Conservation (phyloP, 1,284 basidiomycete genomes). For the Stygiomarasmius scandens region DNA sequence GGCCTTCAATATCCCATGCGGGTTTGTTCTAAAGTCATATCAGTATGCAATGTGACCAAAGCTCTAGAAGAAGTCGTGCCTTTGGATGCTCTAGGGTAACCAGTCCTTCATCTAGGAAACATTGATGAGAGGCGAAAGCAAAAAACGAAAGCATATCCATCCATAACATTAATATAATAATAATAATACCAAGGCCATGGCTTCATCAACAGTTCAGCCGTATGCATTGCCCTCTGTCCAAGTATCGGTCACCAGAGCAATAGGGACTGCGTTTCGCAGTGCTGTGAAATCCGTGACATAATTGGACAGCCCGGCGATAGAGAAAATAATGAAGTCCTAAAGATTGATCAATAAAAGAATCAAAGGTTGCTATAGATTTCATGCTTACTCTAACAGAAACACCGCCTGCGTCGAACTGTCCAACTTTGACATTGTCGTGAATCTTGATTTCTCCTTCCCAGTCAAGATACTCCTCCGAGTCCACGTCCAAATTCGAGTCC, state of each 20-base stretch:
- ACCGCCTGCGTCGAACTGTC: slow-evolving; percentile 13
- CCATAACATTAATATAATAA: too few relatives aligned
- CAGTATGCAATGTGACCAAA: too few relatives aligned
- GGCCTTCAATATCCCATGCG: too few relatives aligned
- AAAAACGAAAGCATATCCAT: too few relatives aligned
- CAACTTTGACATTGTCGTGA: slow-evolving; percentile 6
- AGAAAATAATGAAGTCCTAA: not conserved
- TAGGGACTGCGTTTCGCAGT: slow-evolving; percentile 11
- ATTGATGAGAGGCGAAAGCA: too few relatives aligned
- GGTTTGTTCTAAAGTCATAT: too few relatives aligned
- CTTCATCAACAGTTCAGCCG: not conserved
- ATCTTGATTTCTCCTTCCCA: slow-evolving; percentile 14
- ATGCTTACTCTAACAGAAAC: slow-evolving; percentile 8
- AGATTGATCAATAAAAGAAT: not conserved
- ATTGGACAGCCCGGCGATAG: not conserved
- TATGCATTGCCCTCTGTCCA: slow-evolving; percentile 7
- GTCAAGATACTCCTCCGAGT: slow-evolving; percentile 5
- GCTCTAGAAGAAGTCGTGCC: too few relatives aligned
- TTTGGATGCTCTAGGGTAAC: too few relatives aligned
- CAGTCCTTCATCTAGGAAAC: too few relatives aligned
- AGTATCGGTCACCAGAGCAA: slow-evolving; percentile 13
- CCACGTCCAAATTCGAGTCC: not conserved
- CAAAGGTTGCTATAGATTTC: too few relatives aligned
- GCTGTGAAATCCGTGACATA: slow-evolving; percentile 1
- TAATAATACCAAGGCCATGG: too few relatives aligned